These are phyloP conservation scores for Forsythia suspensa DNA, from an alignment of 257 asterid genomes.

Conservation along the genomic window DNA sequence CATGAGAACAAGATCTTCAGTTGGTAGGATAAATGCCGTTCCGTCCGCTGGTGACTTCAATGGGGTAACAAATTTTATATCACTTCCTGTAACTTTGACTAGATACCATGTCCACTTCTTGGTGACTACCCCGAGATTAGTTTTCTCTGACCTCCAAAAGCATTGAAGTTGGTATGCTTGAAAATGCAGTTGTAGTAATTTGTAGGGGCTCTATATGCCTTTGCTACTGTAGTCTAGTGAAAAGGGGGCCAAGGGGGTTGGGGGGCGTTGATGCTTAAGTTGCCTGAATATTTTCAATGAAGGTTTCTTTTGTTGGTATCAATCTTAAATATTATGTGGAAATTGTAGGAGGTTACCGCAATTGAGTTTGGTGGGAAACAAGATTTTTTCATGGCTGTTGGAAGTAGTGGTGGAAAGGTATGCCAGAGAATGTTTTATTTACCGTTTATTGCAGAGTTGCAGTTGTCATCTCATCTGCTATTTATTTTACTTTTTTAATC, in stretches of 20 bases:
- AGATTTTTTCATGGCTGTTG: conserved; percentile 85
- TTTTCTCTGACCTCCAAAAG: not conserved
- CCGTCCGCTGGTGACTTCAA: conserved; percentile 64
- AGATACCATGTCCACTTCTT: not conserved
- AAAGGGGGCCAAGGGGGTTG: not conserved
- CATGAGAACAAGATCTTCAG: conserved; percentile 78
- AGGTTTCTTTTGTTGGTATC: conserved; percentile 8
- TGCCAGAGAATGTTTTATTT: conserved; percentile 10
- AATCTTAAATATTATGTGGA: conserved; percentile 6
- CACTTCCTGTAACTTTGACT: conserved; percentile 6
- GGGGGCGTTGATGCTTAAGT: not conserved
- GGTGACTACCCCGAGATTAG: not conserved
- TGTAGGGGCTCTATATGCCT: not conserved
- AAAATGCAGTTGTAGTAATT: not conserved
- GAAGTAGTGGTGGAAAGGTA: conserved; percentile 96
- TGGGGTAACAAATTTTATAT: conserved; percentile 49
- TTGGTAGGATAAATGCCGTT: conserved; percentile 74
- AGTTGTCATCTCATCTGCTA: conserved; percentile 5
- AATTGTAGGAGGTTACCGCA: conserved; percentile 81
- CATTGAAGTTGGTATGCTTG: not conserved
- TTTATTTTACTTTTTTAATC: not conserved
- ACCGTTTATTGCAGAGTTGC: not conserved
- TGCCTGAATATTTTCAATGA: not conserved
- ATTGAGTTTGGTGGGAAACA: conserved; percentile 80
- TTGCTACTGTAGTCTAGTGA: not conserved